Evolutionary conservation across 148 eudicot species (phyloP), one percentile per base, ranked within the genome.

Genomic region (Simmondsia chinensis): DNA sequence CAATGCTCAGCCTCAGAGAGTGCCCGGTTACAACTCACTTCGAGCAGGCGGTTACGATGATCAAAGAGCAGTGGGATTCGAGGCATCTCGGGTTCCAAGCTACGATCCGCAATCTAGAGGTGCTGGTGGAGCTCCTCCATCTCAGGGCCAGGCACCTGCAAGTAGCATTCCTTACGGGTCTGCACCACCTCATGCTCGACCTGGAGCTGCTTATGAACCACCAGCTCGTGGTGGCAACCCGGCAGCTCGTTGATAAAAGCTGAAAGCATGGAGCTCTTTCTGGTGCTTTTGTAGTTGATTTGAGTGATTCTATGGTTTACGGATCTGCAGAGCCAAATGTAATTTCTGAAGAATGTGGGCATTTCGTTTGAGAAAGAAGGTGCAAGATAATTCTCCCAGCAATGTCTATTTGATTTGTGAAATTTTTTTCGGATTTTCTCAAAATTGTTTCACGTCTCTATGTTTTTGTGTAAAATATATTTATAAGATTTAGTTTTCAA

Each of bases 91-190:
- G 31, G 31, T 28, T 28, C 31, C 43, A 32, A 56, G 48, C 37
- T 66, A 62, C 49, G 72, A 71, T 43, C 41, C 63, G 11, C 48
- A 59, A 37, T 57, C 59, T 39, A 54, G 71, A 59, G 76, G 67
- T 15, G 64, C 51, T 39, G 61, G 12, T 27, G 69, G 63, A 8
- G 39, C 22, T 9, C 41, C 47, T 5, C 51, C 56, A 13, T 30
- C 30, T 28, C 80, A 56, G 54, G 82, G 74, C 21, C 93, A 77
- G 60, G 39, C 57, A n/a, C 39, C 66, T 19, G 50, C 66, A 26
- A 62, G 51, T 42, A 72, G 56, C 35, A 42, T 43, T 20, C 61
- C 74, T 21, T 70, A 65, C 48, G 74, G 70, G 14, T 49, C 70
- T 34, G 48, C 76, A 38, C 41, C 69, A 14, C 57, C 76, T 1